phyloP scores from a whole-genome alignment of 2,329 filamentous ascomycete species.

The Diaporthe capsici region DNA sequence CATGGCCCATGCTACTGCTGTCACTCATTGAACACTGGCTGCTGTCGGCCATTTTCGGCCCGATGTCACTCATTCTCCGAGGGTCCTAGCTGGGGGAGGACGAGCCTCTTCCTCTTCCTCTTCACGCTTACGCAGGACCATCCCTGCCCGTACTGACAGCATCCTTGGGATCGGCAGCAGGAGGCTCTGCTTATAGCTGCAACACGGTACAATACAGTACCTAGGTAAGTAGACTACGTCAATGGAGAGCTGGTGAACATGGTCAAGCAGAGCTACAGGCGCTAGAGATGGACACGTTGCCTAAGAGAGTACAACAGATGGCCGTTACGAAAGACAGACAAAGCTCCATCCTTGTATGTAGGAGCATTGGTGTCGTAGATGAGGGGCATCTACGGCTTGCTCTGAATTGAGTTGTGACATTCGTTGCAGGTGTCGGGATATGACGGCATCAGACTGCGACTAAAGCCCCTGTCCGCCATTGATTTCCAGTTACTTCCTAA shows the following conservation, averaged over 20 bases:
- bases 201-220: neutral
- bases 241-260: neutral
- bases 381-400: constrained; percentile 6
- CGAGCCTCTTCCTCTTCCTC: neutral
- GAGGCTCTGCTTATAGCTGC: constrained; percentile 13
- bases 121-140: neutral
- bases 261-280: neutral
- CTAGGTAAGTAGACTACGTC: neutral
- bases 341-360: neutral
- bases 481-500: neutral
- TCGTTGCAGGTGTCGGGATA: constrained; percentile 9
- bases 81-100: neutral
- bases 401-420: constrained; percentile 6
- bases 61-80: neutral
- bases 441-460: constrained; percentile 12
- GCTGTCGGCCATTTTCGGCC: constrained; percentile 24
- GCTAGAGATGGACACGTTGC: neutral
- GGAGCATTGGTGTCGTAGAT: neutral
- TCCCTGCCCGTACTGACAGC: constrained; percentile 4
- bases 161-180: neutral
- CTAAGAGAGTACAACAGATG: neutral
- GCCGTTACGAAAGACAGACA: neutral
- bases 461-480: neutral
- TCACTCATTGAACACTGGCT: neutral
- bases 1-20: constrained; percentile 1